Percentiles rank a stretch among this genome's conserved stretches.
Evolutionary conservation across 345 rosid genomes (phyloP).

Genomic region (Acer saccharum): DNA sequence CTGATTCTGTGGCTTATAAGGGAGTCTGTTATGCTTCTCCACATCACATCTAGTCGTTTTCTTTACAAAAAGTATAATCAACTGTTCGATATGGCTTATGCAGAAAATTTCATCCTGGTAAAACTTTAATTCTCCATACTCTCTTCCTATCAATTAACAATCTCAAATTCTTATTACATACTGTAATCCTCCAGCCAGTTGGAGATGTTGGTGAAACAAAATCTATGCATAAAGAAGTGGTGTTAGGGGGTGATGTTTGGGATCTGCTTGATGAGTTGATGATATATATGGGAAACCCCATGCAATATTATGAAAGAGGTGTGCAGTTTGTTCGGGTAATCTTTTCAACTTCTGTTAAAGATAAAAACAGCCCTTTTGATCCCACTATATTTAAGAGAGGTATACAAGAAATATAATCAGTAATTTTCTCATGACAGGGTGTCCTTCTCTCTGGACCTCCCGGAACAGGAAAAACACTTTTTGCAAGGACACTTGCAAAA

Average conservation of each 20-base stretch:
- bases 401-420: conserved; percentile 2
- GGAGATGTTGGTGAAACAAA: conserved; percentile 87
- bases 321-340: conserved; percentile 94
- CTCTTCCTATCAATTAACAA: conserved; percentile 1
- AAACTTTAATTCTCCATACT: conserved; percentile 24
- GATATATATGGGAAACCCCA: conserved; percentile 93
- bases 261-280: conserved; percentile 96
- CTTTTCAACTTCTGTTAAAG: conserved; percentile 4
- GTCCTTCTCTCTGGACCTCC: conserved; percentile 98
- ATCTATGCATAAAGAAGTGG: conserved; percentile 91
- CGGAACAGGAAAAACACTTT: conserved; percentile 97
- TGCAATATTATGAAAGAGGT: conserved; percentile 84
- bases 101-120: conserved; percentile 93
- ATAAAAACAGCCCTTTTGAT: conserved; percentile 8
- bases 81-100: conserved; percentile 86
- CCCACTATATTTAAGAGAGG: conserved; percentile 3
- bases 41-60: conserved; percentile 74
- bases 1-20: conserved; percentile 78
- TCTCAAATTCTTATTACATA: conserved; percentile 23
- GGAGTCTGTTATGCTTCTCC: conserved; percentile 81
- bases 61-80: conserved; percentile 89
- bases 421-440: conserved; percentile 53
- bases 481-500: conserved; percentile 93
- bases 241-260: conserved; percentile 98
- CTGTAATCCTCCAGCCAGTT: conserved; percentile 69